These are phyloP conservation scores for Hysterium pulicare DNA, from an alignment of 2,329 filamentous ascomycete genomes.

Conservation along the genomic window DNA sequence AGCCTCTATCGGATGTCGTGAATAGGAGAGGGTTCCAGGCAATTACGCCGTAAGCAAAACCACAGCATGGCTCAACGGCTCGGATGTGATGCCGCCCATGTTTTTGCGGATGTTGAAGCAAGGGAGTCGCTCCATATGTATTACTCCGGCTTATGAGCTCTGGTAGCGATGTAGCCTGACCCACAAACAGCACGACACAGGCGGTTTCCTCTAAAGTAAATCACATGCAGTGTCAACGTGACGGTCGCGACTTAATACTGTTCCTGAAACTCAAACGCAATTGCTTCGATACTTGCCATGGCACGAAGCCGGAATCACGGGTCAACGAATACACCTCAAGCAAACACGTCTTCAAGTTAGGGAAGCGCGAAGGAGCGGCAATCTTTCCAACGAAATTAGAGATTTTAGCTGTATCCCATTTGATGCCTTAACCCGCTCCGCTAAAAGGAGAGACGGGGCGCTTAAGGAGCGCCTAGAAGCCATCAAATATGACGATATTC, in stretches of 20 bases:
- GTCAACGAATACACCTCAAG: too few species aligned
- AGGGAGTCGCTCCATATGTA: constrained; percentile 13
- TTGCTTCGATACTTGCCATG: constrained; percentile 1
- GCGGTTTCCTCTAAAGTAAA: constrained; percentile 24
- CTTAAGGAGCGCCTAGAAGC: constrained; percentile 17
- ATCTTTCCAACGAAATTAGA: constrained; percentile 1
- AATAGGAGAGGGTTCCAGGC: constrained; percentile 1
- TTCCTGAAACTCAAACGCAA: constrained; percentile 2
- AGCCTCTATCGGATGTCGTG: constrained; percentile 5
- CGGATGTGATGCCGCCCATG: constrained; percentile 2
- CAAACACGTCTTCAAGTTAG: constrained; percentile 1
- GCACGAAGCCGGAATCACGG: too few species aligned
- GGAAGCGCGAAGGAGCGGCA: constrained; percentile 1
- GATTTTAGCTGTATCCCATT: neutral
- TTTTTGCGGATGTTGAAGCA: neutral
- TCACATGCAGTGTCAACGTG: constrained; percentile 25
- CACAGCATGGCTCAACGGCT: constrained; percentile 3
- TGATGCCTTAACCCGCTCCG: constrained; percentile 11
- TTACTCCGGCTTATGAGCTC: constrained; percentile 20
- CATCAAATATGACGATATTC: constrained; percentile 28
- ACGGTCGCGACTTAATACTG: constrained; percentile 12
- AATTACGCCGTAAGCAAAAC: neutral
- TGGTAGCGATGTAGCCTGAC: constrained; percentile 29
- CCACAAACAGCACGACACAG: constrained; percentile 11
- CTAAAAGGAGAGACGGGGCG: constrained; percentile 22